Conservation (phyloP, 1,284 basidiomycete genomes). For the Fomitopsis palustris region DNA sequence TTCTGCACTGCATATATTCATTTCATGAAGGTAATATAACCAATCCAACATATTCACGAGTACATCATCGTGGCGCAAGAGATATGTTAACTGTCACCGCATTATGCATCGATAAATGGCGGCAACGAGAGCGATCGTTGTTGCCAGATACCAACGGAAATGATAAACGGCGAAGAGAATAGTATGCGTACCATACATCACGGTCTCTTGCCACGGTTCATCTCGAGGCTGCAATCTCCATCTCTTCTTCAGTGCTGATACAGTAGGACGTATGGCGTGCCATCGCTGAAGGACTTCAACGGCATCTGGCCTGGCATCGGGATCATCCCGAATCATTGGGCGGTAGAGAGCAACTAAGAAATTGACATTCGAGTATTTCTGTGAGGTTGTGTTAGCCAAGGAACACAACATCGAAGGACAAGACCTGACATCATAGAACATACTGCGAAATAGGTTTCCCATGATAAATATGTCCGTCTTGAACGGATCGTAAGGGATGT, state of each 20-base stretch:
- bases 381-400: too few species aligned
- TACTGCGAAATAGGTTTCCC: conserved; percentile 18
- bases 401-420: neutral
- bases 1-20: too few species aligned
- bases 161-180: too few species aligned
- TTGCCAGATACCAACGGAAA: too few species aligned
- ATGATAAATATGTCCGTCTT: conserved; percentile 25
- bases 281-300: conserved; percentile 1
- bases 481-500: conserved; percentile 27
- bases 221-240: neutral
- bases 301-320: conserved; percentile 15
- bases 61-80: too few species aligned
- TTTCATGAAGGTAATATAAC: too few species aligned
- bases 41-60: too few species aligned
- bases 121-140: too few species aligned
- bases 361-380: conserved; percentile 20
- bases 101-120: too few species aligned
- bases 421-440: conserved; percentile 4
- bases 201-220: neutral
- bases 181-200: neutral
- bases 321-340: conserved; percentile 15
- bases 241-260: neutral
- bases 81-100: too few species aligned
- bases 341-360: conserved; percentile 20
- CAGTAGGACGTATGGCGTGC: neutral